Evolutionary conservation across 1,284 basidiomycete genomes (phyloP), one percentile per base, ranked within the genome.

Genomic region (Cutaneotrichosporon sp.): DNA sequence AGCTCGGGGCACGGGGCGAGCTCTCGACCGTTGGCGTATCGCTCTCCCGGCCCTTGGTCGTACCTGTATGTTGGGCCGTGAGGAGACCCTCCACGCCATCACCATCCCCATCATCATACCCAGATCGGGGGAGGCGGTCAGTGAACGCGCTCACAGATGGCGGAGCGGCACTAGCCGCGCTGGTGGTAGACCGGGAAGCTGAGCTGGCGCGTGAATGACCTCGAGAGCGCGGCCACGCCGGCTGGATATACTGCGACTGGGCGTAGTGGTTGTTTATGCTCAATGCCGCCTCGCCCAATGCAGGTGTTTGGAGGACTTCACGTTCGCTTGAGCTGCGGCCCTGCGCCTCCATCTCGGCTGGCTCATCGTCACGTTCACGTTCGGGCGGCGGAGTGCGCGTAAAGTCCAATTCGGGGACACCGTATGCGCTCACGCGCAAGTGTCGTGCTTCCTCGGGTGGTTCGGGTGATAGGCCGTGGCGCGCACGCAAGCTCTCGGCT

Each of bases 401-500:
- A 30, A 42, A 56, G 55, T 56, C 55, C 5, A 56, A 22, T 14
- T 56, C 55, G 22, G 55, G 55, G 21, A 56, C 55, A 13, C 34
- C 34, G 36, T 56, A 56, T n/a, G n/a, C n/a, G 32, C 32, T 34
- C 32, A 56, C 53, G n/a, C 36, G 53, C 10, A 56, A n/a, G 21
- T 56, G 53, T 5, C 34, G 53, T 1, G 53, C 32, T 21, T 40
- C 21, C 36, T 56, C 36, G 14, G 55, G 36, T 4, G 55, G 55
- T 9, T 56, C 55, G 6, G 36, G 55, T 0, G 55, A 56, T 0
- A 42, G 38, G 7, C 38, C 55, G 18, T 56, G 55, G 10, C 55
- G 36, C 38, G 21, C 32, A 2, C 55, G 36, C 38, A 56, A 22
- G 26, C 38, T 18, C 22, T 56, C 55, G 22, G 55, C 55, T 0